phyloP scores from a whole-genome alignment of 176 grass and related monocot species.

The Rhynchospora pubera region DNA sequence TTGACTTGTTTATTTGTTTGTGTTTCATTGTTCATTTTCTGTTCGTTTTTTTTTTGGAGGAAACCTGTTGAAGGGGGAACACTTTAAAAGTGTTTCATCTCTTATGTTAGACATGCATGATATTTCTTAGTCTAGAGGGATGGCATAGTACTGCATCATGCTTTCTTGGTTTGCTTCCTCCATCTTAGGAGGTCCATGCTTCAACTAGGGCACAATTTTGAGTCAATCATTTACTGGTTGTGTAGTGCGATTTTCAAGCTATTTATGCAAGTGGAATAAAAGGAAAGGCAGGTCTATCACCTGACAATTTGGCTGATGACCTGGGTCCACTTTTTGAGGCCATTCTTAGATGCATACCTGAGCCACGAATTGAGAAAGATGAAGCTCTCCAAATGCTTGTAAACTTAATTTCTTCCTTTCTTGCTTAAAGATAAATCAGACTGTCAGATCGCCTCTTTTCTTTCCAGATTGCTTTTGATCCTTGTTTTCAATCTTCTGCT shows the following conservation, averaged over 20 bases:
- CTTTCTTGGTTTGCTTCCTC: background rate
- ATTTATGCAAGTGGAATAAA: slow-evolving; percentile 96
- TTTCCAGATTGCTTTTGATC: background rate
- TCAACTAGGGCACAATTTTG: background rate
- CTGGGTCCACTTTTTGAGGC: slow-evolving; percentile 97
- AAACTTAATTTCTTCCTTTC: slow-evolving; percentile 19
- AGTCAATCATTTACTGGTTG: background rate
- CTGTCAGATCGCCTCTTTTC: background rate
- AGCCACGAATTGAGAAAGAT: slow-evolving; percentile 86
- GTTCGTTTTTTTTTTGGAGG: background rate
- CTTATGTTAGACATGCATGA: background rate
- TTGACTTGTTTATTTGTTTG: background rate
- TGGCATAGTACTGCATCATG: background rate
- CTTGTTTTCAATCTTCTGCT: background rate
- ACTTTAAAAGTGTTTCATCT: background rate
- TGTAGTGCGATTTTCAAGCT: slow-evolving; percentile 95
- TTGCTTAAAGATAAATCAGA: background rate
- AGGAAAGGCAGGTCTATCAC: slow-evolving; percentile 75
- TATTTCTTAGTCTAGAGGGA: background rate
- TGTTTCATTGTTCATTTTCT: background rate
- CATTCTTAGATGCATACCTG: slow-evolving; percentile 96
- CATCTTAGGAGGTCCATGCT: background rate
- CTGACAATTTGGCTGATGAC: slow-evolving; percentile 79
- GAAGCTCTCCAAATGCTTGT: slow-evolving; percentile 91
- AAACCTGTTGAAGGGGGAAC: background rate